A percentile compares a stretch with the other conserved stretches of the same genome.
phyloP scores from a whole-genome alignment of 495 filamentous ascomycete species.

The Thermothielavioides terrestris region DNA sequence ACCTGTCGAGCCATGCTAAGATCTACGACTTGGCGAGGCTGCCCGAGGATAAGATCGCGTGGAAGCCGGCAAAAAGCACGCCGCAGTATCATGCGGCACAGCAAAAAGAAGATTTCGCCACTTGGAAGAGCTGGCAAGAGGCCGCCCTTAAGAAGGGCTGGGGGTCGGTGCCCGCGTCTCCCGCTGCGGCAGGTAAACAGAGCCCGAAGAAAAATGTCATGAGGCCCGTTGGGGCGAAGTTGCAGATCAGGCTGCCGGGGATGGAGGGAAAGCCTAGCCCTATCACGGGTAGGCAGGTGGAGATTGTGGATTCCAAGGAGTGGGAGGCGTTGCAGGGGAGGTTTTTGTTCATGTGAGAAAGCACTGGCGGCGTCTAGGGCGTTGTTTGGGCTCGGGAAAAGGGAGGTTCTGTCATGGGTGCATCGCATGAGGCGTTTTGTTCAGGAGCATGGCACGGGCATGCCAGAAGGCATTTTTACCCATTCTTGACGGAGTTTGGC shows the following conservation, averaged over 20 bases:
- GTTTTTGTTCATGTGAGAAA: conserved; percentile 10
- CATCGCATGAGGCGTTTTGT: too few relatives aligned
- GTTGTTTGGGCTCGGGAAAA: neutral
- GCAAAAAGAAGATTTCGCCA: conserved; percentile 34
- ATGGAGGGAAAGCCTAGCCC: conserved; percentile 31
- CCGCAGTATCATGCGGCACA: conserved; percentile 37
- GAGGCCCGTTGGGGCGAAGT: conserved; percentile 35
- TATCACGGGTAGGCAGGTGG: conserved; percentile 23
- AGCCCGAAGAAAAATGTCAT: conserved; percentile 17
- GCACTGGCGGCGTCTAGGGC: too few relatives aligned
- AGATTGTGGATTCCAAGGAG: conserved; percentile 35
- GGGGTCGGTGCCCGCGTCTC: conserved; percentile 24
- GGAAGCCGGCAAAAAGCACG: conserved; percentile 38
- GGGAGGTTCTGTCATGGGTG: neutral
- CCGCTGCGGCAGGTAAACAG: conserved; percentile 14
- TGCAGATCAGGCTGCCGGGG: conserved; percentile 41
- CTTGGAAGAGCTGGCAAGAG: conserved; percentile 36
- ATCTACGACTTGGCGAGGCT: conserved; percentile 46
- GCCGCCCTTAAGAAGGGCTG: conserved; percentile 31
- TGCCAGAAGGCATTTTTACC: neutral
- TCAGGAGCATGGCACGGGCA: too few relatives aligned
- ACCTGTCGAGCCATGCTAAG: conserved; percentile 51
- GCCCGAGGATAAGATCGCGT: conserved; percentile 43
- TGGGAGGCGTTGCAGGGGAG: conserved; percentile 37
- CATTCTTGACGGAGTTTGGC: too few relatives aligned